Evolutionary conservation across 2,329 filamentous ascomycete genomes (phyloP).

Genomic region (Aquanectria penicillioides): DNA sequence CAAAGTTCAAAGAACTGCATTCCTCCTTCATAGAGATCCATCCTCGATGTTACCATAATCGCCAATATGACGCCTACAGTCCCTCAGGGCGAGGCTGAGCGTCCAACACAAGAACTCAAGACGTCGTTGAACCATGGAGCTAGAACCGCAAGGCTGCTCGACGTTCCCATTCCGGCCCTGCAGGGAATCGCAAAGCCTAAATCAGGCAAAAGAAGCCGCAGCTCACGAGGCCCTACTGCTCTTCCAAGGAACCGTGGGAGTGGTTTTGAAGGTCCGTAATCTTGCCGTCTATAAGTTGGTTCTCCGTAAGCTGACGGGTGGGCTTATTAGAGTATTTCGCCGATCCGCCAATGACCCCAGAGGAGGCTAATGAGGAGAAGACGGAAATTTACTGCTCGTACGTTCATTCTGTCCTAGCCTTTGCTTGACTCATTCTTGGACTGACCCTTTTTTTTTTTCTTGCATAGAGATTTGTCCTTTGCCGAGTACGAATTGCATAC

Average conservation of each 20-base stretch:
- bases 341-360: constrained; percentile 80
- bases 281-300: not conserved
- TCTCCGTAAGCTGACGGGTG: constrained; percentile 17
- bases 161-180: not conserved
- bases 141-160: not conserved
- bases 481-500: constrained; percentile 56
- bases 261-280: constrained; percentile 71
- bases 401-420: constrained; percentile 42
- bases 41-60: not conserved
- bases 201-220: constrained; percentile 27
- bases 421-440: not conserved
- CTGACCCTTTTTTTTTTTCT: too few relatives aligned
- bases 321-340: constrained; percentile 77
- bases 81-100: not conserved
- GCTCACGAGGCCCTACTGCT: constrained; percentile 52
- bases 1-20: too few relatives aligned
- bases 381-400: constrained; percentile 73
- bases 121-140: not conserved
- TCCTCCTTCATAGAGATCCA: not conserved
- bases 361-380: constrained; percentile 72
- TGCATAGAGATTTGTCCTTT: constrained; percentile 60
- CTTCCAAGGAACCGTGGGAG: constrained; percentile 60
- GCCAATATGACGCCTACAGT: not conserved
- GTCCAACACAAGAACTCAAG: not conserved
- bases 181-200: constrained; percentile 32